Base-by-base conservation (phyloP, 257 asterid species). In the Plantago ovata region DNA sequence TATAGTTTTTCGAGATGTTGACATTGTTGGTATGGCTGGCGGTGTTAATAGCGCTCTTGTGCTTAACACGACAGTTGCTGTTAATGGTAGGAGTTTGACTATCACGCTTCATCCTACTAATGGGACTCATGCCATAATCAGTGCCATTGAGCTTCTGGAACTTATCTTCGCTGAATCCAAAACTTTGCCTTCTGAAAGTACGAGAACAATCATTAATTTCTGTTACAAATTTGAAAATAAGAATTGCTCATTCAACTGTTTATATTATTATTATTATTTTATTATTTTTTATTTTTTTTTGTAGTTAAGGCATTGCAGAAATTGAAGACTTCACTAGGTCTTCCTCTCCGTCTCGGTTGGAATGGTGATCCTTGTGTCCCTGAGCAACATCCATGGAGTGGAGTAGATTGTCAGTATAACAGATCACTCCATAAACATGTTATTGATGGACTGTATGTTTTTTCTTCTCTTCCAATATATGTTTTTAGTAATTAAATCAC, bases 351-450 rank as follows among this genome's bases (percentile, higher is more conserved):
- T 42, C 75, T 93, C 38, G 97, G 99, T 69, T 93, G 99, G 99
- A 93, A 93, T 41, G 99, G 97, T 24, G 97, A 93, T 75, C 97
- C 97, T 33, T 93, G 99, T 71, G 95, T 82, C 63, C 99, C 99
- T 53, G 95, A 89, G 70, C 86, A 82, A 67, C 99, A 93, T 75
- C 96, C 99, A 23, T 93, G 96, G 99, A 89, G 78, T 70, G 99
- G 99, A 68, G 80, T 94, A 61, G 90, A 93, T 69, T 89, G 97
- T 68, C 96, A 62, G 64, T 84, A 84, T 49, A 80, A 93, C 77
- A 80, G 67, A 63, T 66, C 39, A 67, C 69, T 78, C 74, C 73
- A 80, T 62, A 84, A 78, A 79, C 81, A 94, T 75, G 95, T 86
- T 63, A 89, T 89, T 67, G 99, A 93, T 59, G 99, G 99, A 64